Percentiles rank a stretch among this genome's conserved stretches.
These are phyloP conservation scores for Vickermania ingenoplastis DNA, from an alignment of 208 protist species.

Conservation along the genomic window DNA sequence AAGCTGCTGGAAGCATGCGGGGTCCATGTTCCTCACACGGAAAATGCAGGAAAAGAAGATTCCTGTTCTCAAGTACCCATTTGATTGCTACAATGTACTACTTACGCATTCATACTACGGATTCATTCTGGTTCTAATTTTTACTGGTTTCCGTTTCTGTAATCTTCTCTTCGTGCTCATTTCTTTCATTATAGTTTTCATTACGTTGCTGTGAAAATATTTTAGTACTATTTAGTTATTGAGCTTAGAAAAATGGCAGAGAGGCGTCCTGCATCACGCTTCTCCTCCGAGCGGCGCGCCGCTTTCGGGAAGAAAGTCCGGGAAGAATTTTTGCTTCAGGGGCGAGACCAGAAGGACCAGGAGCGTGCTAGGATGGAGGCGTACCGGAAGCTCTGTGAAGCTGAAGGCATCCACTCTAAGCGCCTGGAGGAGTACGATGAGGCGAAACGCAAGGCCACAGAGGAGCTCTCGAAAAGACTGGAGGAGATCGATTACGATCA, in stretches of 20 bases:
- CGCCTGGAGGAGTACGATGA: conserved; percentile 78
- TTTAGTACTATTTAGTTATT: too few relatives aligned
- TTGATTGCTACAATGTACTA: background rate
- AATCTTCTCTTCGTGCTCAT: too few relatives aligned
- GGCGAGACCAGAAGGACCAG: conserved; percentile 59
- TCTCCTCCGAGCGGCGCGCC: conserved; percentile 67
- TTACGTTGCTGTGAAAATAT: too few relatives aligned
- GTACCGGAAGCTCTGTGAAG: conserved; percentile 73
- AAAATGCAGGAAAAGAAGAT: too few relatives aligned
- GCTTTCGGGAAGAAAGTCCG: conserved; percentile 64
- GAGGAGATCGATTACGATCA: conserved; percentile 76
- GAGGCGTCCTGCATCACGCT: conserved; percentile 40
- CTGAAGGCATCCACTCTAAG: conserved; percentile 73
- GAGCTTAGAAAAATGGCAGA: too few relatives aligned
- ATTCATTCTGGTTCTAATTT: background rate
- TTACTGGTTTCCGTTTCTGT: too few relatives aligned
- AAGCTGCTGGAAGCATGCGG: background rate
- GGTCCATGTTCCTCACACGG: too few relatives aligned
- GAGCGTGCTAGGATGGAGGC: conserved; percentile 82
- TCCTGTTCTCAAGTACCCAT: background rate
- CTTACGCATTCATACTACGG: background rate
- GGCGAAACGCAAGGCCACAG: conserved; percentile 22
- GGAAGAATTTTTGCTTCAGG: conserved; percentile 41
- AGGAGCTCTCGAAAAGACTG: conserved; percentile 30
- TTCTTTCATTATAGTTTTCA: too few relatives aligned